These are phyloP conservation scores for Colletotrichum spinosum DNA, from an alignment of 2,329 filamentous ascomycete species.

Conservation along the genomic window DNA sequence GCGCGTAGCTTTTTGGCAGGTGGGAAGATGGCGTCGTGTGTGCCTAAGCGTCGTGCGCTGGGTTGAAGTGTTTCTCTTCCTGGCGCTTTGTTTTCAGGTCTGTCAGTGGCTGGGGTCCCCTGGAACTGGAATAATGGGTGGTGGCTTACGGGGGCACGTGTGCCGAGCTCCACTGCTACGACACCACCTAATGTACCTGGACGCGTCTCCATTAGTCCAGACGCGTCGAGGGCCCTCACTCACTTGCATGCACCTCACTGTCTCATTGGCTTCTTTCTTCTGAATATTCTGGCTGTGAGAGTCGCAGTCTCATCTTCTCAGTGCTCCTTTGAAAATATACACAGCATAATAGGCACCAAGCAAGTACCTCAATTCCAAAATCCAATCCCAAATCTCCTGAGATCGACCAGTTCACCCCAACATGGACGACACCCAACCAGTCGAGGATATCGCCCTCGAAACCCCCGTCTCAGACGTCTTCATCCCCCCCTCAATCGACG, in stretches of 20 bases:
- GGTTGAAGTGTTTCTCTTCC: slow-evolving; percentile 4
- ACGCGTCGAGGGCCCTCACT: slow-evolving; percentile 42
- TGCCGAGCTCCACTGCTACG: slow-evolving; percentile 9
- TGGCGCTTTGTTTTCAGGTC: slow-evolving; percentile 7
- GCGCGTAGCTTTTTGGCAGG: slow-evolving; percentile 29
- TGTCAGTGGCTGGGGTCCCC: slow-evolving; percentile 25
- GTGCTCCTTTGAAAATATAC: too few species aligned
- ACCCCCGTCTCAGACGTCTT: slow-evolving; percentile 57
- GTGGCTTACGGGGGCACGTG: slow-evolving; percentile 20
- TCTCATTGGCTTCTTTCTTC: not conserved
- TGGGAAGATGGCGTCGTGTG: slow-evolving; percentile 8
- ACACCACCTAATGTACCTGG: not conserved
- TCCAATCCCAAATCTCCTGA: not conserved
- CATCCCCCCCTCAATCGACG: slow-evolving; percentile 77
- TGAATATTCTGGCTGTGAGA: too few species aligned
- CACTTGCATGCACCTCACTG: not conserved
- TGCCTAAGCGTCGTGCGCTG: slow-evolving; percentile 4
- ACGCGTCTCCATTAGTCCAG: slow-evolving; percentile 37
- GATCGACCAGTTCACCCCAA: not conserved
- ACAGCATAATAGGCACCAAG: too few species aligned
- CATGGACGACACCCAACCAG: slow-evolving; percentile 56
- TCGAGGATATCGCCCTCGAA: slow-evolving; percentile 48
- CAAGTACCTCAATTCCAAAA: not conserved
- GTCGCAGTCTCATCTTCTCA: not conserved
- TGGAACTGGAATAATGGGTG: not conserved